Evolutionary conservation across 202 grass and related monocot genomes (phyloP), one percentile per base, ranked within the genome.

Genomic region (Carex arenaria): DNA sequence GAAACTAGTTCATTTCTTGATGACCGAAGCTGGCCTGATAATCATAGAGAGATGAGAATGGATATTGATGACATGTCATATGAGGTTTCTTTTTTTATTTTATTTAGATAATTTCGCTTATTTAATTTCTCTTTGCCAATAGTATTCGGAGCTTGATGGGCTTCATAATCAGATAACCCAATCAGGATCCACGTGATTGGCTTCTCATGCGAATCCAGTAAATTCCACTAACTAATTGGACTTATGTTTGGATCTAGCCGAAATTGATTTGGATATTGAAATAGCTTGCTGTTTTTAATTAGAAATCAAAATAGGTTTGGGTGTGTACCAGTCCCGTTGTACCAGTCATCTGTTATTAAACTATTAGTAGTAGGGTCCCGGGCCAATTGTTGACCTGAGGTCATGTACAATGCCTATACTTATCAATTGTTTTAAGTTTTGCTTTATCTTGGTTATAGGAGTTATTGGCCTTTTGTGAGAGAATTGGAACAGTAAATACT

Each of bases 41-140:
- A 82, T 52, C 89, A 94, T 62, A 85, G 91, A 87, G 94, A 84
- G 23, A 92, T 94, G 94, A 88, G 89, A 61, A 92, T 97, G 94
- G 94, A 97, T 69, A 97, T 97, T 34, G 94, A 97, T 31, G 76
- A 85, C 78, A 94, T 97, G 91, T 91, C 94, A 2, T 94, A 94
- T 32, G 90, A 97, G 90, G 92, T 97, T 84, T 64, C 84, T 32
- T 67, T 28, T 54, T 54, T 8, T 36, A 20, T 63, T 61, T 80
- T 64, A 6, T 4, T 70, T 78, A 70, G 72, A 74, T 55, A 18
- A 18, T 71, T 61, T n/a, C 42, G 2, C 3, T 72, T 42, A 5
- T 11, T 15, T 86, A 36, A 71, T 83, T 87, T 64, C 9, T 54
- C 60, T 61, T 51, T 62, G 61, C 40, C 13, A 10, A 49, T 53